Conservation (phyloP, 2,329 filamentous ascomycete genomes). For the Apiospora phragmitis region DNA sequence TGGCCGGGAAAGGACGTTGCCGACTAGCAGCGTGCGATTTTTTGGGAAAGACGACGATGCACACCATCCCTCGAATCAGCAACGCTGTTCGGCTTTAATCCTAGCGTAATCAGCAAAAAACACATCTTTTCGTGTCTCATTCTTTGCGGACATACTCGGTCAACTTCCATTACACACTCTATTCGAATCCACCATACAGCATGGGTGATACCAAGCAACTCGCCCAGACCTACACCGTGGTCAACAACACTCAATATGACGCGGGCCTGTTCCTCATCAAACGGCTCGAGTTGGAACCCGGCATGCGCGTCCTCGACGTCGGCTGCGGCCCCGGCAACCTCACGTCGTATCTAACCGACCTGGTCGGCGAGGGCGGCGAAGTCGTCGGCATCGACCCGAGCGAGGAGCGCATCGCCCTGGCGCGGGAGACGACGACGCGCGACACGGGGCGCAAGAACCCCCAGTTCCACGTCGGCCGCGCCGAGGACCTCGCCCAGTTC, state of each 20-base stretch:
- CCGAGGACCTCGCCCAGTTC: conserved; percentile 29
- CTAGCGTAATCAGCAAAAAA: no score
- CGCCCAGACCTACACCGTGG: conserved; percentile 26
- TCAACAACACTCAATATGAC: conserved; percentile 26
- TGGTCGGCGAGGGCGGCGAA: conserved; percentile 20
- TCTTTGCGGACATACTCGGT: no score
- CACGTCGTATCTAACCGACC: conserved; percentile 24
- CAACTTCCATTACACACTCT: background rate
- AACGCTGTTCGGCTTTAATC: background rate
- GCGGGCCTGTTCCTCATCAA: conserved; percentile 26
- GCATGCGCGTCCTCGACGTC: conserved; percentile 31
- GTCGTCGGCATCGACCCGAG: conserved; percentile 36
- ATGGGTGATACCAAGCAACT: conserved; percentile 27
- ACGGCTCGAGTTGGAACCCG: conserved; percentile 19
- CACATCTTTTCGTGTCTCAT: background rate
- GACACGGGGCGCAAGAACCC: conserved; percentile 13
- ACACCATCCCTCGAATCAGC: background rate
- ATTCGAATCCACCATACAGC: background rate
- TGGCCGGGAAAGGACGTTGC: background rate
- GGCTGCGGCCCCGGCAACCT: conserved; percentile 35
- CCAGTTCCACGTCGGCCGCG: conserved; percentile 23
- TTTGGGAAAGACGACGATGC: background rate
- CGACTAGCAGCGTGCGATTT: background rate
- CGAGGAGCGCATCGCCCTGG: conserved; percentile 26
- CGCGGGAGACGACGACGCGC: conserved; percentile 9